Percentiles rank a stretch among this genome's conserved stretches.
phyloP scores from a whole-genome alignment of 306 rosid species.

The Dalbergia cochinchinensis region DNA sequence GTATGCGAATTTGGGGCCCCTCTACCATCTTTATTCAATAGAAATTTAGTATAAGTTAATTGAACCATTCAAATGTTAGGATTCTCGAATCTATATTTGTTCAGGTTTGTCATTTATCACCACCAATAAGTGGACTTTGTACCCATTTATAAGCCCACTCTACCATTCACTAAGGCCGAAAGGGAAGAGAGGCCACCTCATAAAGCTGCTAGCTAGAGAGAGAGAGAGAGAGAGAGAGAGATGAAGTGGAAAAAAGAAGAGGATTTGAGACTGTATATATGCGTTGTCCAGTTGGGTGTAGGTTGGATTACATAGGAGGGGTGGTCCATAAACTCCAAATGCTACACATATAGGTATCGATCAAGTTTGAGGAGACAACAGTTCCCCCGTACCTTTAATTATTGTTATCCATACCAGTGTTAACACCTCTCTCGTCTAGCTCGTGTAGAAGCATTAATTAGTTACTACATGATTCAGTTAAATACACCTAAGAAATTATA shows the following conservation, averaged over 20 bases:
- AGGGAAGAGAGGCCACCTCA: slow-evolving; percentile 49
- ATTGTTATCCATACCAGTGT: slow-evolving; percentile 45
- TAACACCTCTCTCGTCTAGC: slow-evolving; percentile 33
- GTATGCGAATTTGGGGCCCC: too few relatives aligned
- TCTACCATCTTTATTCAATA: too few relatives aligned
- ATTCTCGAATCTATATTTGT: too few relatives aligned
- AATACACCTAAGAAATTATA: not conserved
- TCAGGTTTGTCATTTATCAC: not conserved
- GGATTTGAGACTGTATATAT: slow-evolving; percentile 22
- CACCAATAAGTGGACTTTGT: slow-evolving; percentile 39
- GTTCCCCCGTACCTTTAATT: slow-evolving; percentile 48
- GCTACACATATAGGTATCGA: slow-evolving; percentile 27
- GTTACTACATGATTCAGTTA: not conserved
- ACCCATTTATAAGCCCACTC: slow-evolving; percentile 40
- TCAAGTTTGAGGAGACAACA: slow-evolving; percentile 55
- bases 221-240: slow-evolving; percentile 13
- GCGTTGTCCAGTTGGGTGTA: slow-evolving; percentile 42
- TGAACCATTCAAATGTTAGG: too few relatives aligned
- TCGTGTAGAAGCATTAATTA: slow-evolving; percentile 38
- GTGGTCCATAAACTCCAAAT: slow-evolving; percentile 50
- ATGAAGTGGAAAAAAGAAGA: slow-evolving; percentile 13
- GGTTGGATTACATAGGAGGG: slow-evolving; percentile 42
- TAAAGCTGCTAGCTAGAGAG: slow-evolving; percentile 45
- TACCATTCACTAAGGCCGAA: slow-evolving; percentile 38
- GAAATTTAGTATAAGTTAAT: too few relatives aligned